Evolutionary conservation across 179 eudicot species (phyloP), one percentile per base, ranked within the genome.

Genomic region (Heliamphora pulchella): DNA sequence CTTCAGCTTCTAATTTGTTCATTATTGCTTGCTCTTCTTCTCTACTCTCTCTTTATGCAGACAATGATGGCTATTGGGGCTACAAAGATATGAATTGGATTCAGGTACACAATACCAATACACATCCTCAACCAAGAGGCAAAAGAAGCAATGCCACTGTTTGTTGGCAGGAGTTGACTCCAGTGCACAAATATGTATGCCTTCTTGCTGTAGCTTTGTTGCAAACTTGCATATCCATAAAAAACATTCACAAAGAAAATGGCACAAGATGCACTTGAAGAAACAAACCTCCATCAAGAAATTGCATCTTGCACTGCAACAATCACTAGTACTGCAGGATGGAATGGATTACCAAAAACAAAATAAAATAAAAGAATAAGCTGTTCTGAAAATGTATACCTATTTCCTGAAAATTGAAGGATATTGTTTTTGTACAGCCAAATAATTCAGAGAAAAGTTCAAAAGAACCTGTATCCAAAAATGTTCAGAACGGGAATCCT

Each of bases 401-500:
- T 54, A 54, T 5, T 5, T 72, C 43, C 44, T n/a, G 2, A 20
- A 72, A 72, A 72, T 11, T 17, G 17, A 10, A 51, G 2, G 31
- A 6, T 7, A 54, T 54, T 7, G 51, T 4, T 9, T 10, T 1
- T n/a, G 5, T 75, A 64, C 31, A 15, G 44, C 44, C 3, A 18
- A 6, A 44, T 8, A 48, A 17, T 9, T 9, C 68, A 3, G 15
- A 17, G 51, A 44, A 75, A 76, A n/a, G 46, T 59, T 62, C 5
- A 22, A 43, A 51, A 63, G 20, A 71, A 66, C 80, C 80, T 65
- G 73, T 50, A 66, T 54, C 80, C 46, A 51, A 78, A 70, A 46
- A 61, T 78, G 71, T 63, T 92, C 87, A 91, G 76, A 91, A 88
- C 31, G 92, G 94, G 82, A 89, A 94, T 39, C 92, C 92, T 55